These are phyloP conservation scores for Pythium brachiatum DNA, from an alignment of 352 stramenopile species.

Conservation along the genomic window DNA sequence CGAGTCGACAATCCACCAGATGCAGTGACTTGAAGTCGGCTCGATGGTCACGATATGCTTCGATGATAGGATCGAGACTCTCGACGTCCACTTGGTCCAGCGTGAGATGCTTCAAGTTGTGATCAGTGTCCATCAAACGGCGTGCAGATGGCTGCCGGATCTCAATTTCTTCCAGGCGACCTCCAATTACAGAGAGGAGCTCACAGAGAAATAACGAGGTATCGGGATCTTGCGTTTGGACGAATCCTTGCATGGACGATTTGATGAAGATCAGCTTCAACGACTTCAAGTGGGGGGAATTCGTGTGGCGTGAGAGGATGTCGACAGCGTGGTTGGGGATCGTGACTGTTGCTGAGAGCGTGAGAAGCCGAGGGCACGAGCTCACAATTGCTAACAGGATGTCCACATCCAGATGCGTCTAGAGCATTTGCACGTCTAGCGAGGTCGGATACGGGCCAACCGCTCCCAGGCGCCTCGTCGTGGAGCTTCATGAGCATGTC, in stretches of 20 bases:
- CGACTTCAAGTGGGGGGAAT: not conserved
- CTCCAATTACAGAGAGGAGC: not conserved
- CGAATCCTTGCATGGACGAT: no score
- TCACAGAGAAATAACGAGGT: not conserved
- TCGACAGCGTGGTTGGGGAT: not conserved
- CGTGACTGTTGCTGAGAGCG: not conserved
- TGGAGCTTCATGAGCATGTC: no score
- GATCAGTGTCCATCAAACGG: not conserved
- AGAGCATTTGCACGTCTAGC: no score
- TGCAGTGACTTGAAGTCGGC: not conserved
- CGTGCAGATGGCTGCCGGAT: not conserved
- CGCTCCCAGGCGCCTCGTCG: no score
- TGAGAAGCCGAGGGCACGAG: not conserved
- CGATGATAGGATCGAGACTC: conserved; percentile 7
- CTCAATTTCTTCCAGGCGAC: not conserved
- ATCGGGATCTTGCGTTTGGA: no score
- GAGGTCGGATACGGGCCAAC: no score
- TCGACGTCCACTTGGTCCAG: conserved; percentile 7
- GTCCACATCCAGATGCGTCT: not conserved
- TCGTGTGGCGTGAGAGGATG: not conserved
- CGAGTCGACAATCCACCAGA: not conserved
- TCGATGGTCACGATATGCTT: not conserved
- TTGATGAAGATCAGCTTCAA: not conserved
- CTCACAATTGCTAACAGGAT: not conserved
- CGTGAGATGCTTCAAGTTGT: conserved; percentile 8